phyloP scores from a whole-genome alignment of 257 asterid genomes.

The Coffea eugenioides region DNA sequence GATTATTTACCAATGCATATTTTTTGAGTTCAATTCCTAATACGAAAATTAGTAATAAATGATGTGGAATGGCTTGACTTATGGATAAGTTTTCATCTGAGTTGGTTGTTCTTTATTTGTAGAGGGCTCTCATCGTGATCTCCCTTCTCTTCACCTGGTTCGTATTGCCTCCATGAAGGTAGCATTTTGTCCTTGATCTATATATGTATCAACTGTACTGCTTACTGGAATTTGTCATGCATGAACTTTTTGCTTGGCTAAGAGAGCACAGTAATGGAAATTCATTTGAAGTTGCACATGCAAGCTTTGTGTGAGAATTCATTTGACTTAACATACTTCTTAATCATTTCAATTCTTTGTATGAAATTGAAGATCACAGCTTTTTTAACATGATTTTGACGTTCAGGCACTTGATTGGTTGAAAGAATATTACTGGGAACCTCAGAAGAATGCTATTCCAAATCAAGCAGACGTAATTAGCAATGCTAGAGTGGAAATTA shows the following conservation, averaged over 20 bases:
- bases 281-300: neutral
- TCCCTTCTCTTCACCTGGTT: constrained; percentile 74
- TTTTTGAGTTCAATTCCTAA: neutral
- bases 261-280: neutral
- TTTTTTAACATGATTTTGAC: constrained; percentile 17
- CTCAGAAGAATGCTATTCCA: constrained; percentile 70
- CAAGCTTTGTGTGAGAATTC: neutral
- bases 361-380: neutral
- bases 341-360: neutral
- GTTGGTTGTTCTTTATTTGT: constrained; percentile 27
- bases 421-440: constrained; percentile 80
- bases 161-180: constrained; percentile 86
- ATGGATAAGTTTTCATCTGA: constrained; percentile 6
- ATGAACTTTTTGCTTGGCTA: neutral
- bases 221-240: neutral
- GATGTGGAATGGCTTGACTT: neutral
- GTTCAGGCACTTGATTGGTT: constrained; percentile 90
- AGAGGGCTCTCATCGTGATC: constrained; percentile 98
- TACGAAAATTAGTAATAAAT: neutral
- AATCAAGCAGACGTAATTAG: constrained; percentile 33
- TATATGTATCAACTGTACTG: neutral
- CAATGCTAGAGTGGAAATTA: constrained; percentile 57
- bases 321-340: neutral
- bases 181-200: neutral
- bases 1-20: neutral